Percentiles rank a stretch among this genome's conserved stretches.
Conservation (phyloP, 176 grass and related monocot genomes). For the Thinopyrum elongatum region DNA sequence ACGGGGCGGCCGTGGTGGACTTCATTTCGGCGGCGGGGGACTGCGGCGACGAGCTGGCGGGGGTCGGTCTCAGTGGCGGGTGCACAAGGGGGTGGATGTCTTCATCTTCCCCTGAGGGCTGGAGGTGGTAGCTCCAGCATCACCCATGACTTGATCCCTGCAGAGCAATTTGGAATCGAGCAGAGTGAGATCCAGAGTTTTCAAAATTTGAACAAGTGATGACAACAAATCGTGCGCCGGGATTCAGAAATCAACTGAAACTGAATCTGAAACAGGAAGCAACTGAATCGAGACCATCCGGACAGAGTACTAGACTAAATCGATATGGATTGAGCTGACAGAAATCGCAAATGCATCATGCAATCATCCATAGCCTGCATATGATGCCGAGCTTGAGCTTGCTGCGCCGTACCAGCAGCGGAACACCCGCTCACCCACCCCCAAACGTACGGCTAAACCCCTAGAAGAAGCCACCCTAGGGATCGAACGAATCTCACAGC, state of each 20-base stretch:
- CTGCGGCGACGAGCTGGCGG: background rate
- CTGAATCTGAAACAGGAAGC: too few species aligned
- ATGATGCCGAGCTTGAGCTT: too few species aligned
- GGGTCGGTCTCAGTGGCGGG: background rate
- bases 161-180: background rate
- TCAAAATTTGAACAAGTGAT: background rate
- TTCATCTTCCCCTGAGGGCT: background rate
- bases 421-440: too few species aligned
- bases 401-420: too few species aligned
- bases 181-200: background rate
- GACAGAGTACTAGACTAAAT: background rate
- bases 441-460: too few species aligned
- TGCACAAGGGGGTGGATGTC: background rate
- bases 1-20: constrained; percentile 43
- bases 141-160: background rate
- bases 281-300: background rate
- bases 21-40: constrained; percentile 45
- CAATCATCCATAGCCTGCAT: too few species aligned
- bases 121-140: background rate
- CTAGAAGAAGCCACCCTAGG: too few species aligned
- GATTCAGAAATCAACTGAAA: background rate
- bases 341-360: too few species aligned
- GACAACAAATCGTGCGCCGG: background rate
- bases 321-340: too few species aligned
- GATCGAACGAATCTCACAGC: too few species aligned